phyloP scores from a whole-genome alignment of 108 stramenopile species.

The Conticribra guillardii region DNA sequence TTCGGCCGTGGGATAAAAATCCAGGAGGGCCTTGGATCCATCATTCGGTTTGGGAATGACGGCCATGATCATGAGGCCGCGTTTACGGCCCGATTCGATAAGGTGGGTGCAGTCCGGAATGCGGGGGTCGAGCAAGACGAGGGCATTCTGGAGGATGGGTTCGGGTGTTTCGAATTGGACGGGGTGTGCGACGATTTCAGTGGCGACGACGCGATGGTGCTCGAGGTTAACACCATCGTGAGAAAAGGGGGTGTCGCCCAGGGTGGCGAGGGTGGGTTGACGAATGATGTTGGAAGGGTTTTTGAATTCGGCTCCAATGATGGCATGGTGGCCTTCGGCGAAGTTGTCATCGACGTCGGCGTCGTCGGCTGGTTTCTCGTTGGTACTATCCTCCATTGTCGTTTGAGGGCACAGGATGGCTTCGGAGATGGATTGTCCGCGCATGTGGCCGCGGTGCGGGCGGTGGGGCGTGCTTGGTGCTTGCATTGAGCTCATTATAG shows the following conservation, averaged over 20 bases:
- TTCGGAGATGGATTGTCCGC: slow-evolving; percentile 28
- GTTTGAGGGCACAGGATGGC: slow-evolving; percentile 20
- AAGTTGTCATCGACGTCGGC: slow-evolving; percentile 9
- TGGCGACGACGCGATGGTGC: slow-evolving; percentile 59
- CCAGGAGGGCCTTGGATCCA: slow-evolving; percentile 39
- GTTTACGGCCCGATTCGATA: slow-evolving; percentile 53
- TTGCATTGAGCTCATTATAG: background rate
- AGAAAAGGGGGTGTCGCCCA: slow-evolving; percentile 54
- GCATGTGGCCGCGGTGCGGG: background rate
- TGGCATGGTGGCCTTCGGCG: slow-evolving; percentile 52
- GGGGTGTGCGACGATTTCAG: slow-evolving; percentile 58
- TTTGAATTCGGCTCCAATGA: slow-evolving; percentile 56
- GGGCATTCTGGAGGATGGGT: slow-evolving; percentile 53
- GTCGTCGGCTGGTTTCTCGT: background rate
- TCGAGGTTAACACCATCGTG: slow-evolving; percentile 44
- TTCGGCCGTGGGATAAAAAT: slow-evolving; percentile 57
- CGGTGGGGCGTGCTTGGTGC: background rate
- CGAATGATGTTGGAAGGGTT: slow-evolving; percentile 36
- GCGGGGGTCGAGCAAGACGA: slow-evolving; percentile 55
- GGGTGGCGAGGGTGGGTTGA: slow-evolving; percentile 52
- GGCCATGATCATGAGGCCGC: slow-evolving; percentile 62
- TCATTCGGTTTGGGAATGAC: slow-evolving; percentile 57
- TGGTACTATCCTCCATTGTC: background rate
- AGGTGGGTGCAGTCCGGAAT: slow-evolving; percentile 57
- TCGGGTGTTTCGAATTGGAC: slow-evolving; percentile 29